Conservation (phyloP, 169 alveolate species). For the Eimeria falciformis region DNA sequence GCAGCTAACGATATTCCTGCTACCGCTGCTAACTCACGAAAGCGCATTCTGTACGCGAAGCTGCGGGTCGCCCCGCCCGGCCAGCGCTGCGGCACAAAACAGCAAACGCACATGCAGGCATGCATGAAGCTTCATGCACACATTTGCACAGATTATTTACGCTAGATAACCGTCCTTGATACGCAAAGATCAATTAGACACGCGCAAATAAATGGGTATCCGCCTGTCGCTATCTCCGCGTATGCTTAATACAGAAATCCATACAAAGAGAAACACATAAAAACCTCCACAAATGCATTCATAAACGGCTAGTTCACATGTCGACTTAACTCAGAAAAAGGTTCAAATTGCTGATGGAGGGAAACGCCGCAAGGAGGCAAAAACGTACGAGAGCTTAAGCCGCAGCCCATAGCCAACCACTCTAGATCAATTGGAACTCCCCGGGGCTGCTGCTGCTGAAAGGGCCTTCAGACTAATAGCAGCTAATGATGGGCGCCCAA, state of each 20-base stretch:
- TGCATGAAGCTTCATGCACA: too few species aligned
- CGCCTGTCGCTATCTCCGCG: too few species aligned
- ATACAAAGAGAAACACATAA: not conserved
- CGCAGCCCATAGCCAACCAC: constrained; percentile 6
- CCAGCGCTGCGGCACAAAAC: not conserved
- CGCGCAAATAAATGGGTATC: too few species aligned
- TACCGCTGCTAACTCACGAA: not conserved
- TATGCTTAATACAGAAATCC: too few species aligned
- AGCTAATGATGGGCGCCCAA: too few species aligned
- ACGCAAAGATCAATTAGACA: too few species aligned
- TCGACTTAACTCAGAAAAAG: not conserved
- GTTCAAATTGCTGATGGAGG: too few species aligned
- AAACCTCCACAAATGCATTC: not conserved
- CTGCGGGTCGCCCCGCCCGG: constrained; percentile 3
- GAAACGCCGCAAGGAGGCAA: not conserved
- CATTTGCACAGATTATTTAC: too few species aligned
- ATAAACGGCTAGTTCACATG: too few species aligned
- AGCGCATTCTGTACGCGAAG: not conserved
- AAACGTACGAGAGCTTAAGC: not conserved
- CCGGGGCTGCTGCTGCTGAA: not conserved
- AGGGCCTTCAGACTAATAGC: too few species aligned
- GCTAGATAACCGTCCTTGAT: too few species aligned
- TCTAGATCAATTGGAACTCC: not conserved
- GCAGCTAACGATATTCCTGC: not conserved
- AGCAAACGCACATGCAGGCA: not conserved